Base-by-base conservation (phyloP, 805 yeast species). In the Zygosaccharomyces rouxii region DNA sequence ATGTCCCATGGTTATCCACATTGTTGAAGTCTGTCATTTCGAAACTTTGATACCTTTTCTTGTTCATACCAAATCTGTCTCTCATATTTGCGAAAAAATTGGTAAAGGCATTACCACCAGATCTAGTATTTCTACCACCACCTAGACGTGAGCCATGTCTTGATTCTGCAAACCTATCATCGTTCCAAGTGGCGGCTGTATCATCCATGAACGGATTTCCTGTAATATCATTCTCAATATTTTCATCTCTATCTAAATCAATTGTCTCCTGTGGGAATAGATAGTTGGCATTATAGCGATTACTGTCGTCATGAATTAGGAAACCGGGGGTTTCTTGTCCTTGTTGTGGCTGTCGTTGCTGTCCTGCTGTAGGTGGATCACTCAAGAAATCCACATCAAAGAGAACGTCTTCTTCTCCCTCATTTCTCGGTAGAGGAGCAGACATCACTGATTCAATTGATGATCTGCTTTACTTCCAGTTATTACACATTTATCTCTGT, bases 301-400 rank as follows among this genome's bases (percentile, higher is more conserved):
- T 43, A 18, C 48, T 47, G n/a, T 52, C 43, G 9, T 38, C 44
- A 31, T 49, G 41, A 9, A 42, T 51, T 35, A 10, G 29, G 23
- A 33, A 35, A 29, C 16, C 38, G 7, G 33, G 45, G 6, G 35
- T 13, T 29, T 44, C 26, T 41, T 29, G 28, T 23, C 7, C 23
- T 25, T 41, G 38, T 9, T 31, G 33, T 44, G 38, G 51, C 14
- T 35, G 42, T 31, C 45, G 48, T 38, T 41, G 54, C 42, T 48
- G 30, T 50, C 50, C 50, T 25, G 33, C 31, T 10, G 38, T 28
- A n/a, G 53, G 41, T 19, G 51, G 42, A 47, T 59, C 57, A 38
- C 59, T 62, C n/a, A 70, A 53, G 42, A 71, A 59, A 50, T 71
- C 75, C 18, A 72, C 63, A 52, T 72, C 76, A 46, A 71, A 72